Conservation (phyloP, 1,284 basidiomycete species). For the Ustanciosporium gigantosporum region DNA sequence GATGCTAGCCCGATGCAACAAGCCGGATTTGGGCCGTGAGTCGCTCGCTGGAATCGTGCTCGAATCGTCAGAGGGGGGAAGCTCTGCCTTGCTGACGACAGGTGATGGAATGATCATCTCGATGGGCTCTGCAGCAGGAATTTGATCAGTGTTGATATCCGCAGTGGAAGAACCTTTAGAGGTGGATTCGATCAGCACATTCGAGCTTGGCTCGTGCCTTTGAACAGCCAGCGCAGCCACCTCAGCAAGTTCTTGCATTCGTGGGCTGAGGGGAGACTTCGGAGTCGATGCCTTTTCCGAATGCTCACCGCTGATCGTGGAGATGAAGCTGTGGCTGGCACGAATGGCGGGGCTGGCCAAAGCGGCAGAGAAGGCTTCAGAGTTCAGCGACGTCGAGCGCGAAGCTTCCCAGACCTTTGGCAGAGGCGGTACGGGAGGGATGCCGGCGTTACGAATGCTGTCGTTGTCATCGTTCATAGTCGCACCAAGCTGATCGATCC, state of each 20-base stretch:
- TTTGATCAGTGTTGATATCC: no score
- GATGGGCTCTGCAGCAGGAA: no score
- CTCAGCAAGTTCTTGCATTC: conserved; percentile 30
- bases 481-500: not conserved
- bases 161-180: no score
- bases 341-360: conserved; percentile 13
- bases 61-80: no score
- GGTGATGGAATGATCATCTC: no score
- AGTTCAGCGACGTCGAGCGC: conserved; percentile 66
- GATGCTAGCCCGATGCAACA: conserved; percentile 22
- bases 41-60: not conserved
- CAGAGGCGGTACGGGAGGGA: conserved; percentile 93
- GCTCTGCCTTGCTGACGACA: no score
- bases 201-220: no score
- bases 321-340: conserved; percentile 23
- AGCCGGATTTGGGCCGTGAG: conserved; percentile 12
- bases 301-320: conserved; percentile 15
- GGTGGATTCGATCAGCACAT: no score
- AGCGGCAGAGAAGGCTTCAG: conserved; percentile 21
- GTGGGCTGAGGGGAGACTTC: conserved; percentile 33
- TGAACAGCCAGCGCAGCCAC: conserved; percentile 26
- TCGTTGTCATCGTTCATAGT: conserved; percentile 17
- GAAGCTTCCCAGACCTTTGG: conserved; percentile 85
- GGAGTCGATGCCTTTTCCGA: conserved; percentile 25
- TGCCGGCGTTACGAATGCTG: conserved; percentile 56